Conservation (phyloP, 129 eudicot genomes). For the Chrysanthemum seticuspe region DNA sequence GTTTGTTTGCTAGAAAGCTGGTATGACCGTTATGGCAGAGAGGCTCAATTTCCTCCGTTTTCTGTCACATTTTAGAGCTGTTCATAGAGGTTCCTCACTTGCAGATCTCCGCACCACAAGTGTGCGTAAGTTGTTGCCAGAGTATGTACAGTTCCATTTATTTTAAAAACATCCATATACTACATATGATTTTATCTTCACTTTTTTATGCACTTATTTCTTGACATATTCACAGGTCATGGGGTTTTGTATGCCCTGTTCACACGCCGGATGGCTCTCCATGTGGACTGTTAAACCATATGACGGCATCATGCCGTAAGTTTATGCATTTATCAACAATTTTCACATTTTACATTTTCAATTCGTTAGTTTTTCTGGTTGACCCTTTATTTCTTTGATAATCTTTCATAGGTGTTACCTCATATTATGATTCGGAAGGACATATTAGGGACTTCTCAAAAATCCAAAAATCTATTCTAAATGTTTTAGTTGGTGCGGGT, state of each 20-base stretch:
- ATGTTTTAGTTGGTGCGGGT: constrained; percentile 60
- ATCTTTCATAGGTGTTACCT: constrained; percentile 64
- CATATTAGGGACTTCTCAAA: constrained; percentile 60
- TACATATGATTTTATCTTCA: neutral
- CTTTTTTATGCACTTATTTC: neutral
- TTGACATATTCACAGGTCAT: constrained; percentile 52
- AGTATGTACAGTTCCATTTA: constrained; percentile 52
- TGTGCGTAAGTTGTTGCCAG: constrained; percentile 93
- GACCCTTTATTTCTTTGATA: neutral
- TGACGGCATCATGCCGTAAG: constrained; percentile 93
- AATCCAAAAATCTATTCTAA: constrained; percentile 50
- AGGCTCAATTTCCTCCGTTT: constrained; percentile 85
- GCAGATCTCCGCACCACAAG: constrained; percentile 95
- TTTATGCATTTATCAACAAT: neutral
- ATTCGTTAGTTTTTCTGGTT: constrained; percentile 2
- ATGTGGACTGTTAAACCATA: constrained; percentile 87
- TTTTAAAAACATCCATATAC: neutral
- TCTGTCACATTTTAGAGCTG: constrained; percentile 89
- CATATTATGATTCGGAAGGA: constrained; percentile 70
- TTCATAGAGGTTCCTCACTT: constrained; percentile 92
- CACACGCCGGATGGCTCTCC: constrained; percentile 99
- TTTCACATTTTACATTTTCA: constrained; percentile 5
- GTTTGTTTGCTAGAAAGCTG: constrained; percentile 64
- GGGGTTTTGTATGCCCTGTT: constrained; percentile 99
- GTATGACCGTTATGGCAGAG: constrained; percentile 84